Conservation (phyloP, 2,329 filamentous ascomycete genomes). For the Colletotrichum brevisporum region DNA sequence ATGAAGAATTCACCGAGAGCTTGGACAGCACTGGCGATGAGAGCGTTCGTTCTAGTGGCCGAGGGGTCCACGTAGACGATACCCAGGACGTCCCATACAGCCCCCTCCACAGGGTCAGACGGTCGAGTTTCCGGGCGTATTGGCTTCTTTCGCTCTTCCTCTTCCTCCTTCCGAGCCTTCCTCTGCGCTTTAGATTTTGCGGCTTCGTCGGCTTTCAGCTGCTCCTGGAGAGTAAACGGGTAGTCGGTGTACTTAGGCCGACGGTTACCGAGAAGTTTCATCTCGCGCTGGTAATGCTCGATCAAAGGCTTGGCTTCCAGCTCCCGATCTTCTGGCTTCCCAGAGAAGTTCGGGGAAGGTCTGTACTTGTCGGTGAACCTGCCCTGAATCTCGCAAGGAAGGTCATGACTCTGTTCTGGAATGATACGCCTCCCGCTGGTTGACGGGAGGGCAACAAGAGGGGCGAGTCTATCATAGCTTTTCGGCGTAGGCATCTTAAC, state of each 20-base stretch:
- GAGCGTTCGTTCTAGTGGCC: constrained; percentile 53
- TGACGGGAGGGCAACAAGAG: constrained; percentile 58
- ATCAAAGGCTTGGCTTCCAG: constrained; percentile 56
- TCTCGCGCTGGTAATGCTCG: constrained; percentile 58
- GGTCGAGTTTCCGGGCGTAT: constrained; percentile 61
- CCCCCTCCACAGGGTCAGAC: constrained; percentile 60
- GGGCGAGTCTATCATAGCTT: constrained; percentile 60
- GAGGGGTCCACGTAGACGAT: constrained; percentile 63
- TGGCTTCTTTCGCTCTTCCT: constrained; percentile 57
- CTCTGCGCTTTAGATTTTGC: constrained; percentile 62
- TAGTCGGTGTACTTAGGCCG: constrained; percentile 64
- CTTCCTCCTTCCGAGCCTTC: constrained; percentile 59
- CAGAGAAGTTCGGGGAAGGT: constrained; percentile 55
- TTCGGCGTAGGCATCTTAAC: constrained; percentile 60
- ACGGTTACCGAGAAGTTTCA: constrained; percentile 58
- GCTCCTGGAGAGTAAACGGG: constrained; percentile 58
- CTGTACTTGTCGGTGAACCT: constrained; percentile 57
- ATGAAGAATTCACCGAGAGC: constrained; percentile 66
- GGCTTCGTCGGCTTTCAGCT: constrained; percentile 61
- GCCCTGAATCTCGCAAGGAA: constrained; percentile 62
- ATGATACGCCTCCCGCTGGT: constrained; percentile 56
- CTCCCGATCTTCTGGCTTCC: constrained; percentile 56
- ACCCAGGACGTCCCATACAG: constrained; percentile 67
- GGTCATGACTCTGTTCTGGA: constrained; percentile 54
- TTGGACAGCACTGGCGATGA: constrained; percentile 64